These are phyloP conservation scores for Copromyces sp. DNA, from an alignment of 495 filamentous ascomycete species.

Conservation along the genomic window DNA sequence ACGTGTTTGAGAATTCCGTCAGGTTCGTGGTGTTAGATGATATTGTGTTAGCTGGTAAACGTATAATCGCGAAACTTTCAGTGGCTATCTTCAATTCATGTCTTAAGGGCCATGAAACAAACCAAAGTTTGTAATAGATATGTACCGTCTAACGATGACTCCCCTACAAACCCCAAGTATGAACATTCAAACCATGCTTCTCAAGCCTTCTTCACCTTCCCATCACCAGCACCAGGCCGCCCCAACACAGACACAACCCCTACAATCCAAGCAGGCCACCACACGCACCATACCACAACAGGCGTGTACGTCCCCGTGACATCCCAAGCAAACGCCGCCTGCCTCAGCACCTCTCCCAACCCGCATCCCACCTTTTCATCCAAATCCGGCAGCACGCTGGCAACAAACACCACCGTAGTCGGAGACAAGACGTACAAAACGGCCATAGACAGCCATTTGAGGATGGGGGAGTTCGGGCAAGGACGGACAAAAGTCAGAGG, in stretches of 20 bases:
- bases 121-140: background rate
- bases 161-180: background rate
- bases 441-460: constrained; percentile 14
- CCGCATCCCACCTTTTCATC: constrained; percentile 3
- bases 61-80: background rate
- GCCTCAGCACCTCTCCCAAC: constrained; percentile 49
- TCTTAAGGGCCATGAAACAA: background rate
- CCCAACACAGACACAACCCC: constrained; percentile 38
- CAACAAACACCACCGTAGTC: constrained; percentile 47
- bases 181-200: background rate
- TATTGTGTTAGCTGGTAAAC: background rate
- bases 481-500: constrained; percentile 65
- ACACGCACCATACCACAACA: constrained; percentile 91
- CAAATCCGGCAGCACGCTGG: constrained; percentile 40
- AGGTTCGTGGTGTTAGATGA: background rate
- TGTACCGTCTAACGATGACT: background rate
- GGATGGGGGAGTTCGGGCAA: constrained; percentile 23
- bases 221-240: constrained; percentile 5
- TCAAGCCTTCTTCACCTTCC: constrained; percentile 26
- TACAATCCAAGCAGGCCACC: constrained; percentile 93
- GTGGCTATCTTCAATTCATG: background rate
- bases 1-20: constrained; percentile 24
- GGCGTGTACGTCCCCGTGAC: constrained; percentile 86
- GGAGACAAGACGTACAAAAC: constrained; percentile 55
- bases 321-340: constrained; percentile 83